phyloP scores from a whole-genome alignment of 1,139 yeast species.

The Lizanozyma gosingica region DNA sequence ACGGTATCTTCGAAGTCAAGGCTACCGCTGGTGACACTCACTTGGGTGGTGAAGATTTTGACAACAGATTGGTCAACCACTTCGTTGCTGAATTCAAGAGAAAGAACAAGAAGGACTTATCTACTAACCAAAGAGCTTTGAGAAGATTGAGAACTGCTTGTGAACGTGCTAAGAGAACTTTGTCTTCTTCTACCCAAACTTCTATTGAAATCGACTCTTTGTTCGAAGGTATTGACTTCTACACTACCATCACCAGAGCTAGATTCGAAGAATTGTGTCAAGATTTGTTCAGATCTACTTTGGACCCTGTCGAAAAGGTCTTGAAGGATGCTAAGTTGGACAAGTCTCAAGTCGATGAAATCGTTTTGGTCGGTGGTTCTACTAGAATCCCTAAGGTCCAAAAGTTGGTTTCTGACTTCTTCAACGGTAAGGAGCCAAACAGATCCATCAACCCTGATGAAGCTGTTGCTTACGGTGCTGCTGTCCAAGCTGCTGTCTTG shows the following conservation, averaged over 20 bases:
- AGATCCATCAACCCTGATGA: constrained; percentile 43
- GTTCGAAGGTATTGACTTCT: constrained; percentile 31
- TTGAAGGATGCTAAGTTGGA: constrained; percentile 32
- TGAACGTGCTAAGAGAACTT: constrained; percentile 34
- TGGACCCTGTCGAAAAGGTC: constrained; percentile 33
- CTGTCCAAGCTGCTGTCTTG: constrained; percentile 37
- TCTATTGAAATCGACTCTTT: constrained; percentile 31
- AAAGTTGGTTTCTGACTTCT: constrained; percentile 30
- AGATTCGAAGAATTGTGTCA: constrained; percentile 33
- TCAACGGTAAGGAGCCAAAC: constrained; percentile 39
- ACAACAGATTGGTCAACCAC: constrained; percentile 37
- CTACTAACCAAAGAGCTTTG: constrained; percentile 30
- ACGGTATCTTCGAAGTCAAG: constrained; percentile 93
- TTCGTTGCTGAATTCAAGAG: constrained; percentile 29
- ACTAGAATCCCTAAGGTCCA: constrained; percentile 35
- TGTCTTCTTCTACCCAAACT: constrained; percentile 30
- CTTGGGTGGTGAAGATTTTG: constrained; percentile 84
- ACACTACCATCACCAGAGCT: constrained; percentile 32
- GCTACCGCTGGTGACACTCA: constrained; percentile 99
- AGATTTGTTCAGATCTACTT: constrained; percentile 30
- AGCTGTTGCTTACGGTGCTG: constrained; percentile 39
- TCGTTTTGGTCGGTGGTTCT: constrained; percentile 34
- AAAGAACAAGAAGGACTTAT: constrained; percentile 30
- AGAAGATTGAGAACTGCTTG: constrained; percentile 35
- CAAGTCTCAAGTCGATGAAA: constrained; percentile 29